Conservation (phyloP, 306 rosid species). For the Dryas drummondii region DNA sequence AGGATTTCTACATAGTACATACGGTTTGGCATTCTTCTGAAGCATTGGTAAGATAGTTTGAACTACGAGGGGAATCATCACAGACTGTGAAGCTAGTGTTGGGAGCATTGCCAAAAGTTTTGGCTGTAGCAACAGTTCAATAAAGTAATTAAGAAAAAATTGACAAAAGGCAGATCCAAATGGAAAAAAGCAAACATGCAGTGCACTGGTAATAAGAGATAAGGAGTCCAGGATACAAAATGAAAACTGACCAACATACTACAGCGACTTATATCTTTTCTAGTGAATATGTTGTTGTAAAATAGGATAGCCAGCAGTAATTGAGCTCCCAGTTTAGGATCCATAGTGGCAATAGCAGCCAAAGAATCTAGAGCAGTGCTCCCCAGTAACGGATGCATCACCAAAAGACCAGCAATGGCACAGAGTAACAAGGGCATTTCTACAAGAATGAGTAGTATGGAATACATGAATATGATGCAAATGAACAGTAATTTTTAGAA, state of each 20-base stretch:
- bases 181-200: conserved; percentile 18
- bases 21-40: conserved; percentile 72
- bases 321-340: conserved; percentile 81
- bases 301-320: conserved; percentile 72
- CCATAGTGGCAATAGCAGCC: conserved; percentile 69
- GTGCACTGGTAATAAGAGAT: conserved; percentile 11
- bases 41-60: conserved; percentile 93
- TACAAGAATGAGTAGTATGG: conserved; percentile 35
- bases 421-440: conserved; percentile 68
- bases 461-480: conserved; percentile 26
- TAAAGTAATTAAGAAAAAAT: conserved; percentile 15
- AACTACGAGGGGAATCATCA: conserved; percentile 81
- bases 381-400: conserved; percentile 66
- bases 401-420: conserved; percentile 63
- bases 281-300: conserved; percentile 67
- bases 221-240: conserved; percentile 18
- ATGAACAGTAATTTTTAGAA: conserved; percentile 15
- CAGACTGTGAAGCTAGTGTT: conserved; percentile 80
- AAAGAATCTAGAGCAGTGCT: conserved; percentile 61
- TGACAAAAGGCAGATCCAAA: conserved; percentile 16
- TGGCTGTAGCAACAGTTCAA: conserved; percentile 57
- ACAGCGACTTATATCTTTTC: conserved; percentile 49
- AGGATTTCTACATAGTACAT: conserved; percentile 28
- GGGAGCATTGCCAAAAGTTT: conserved; percentile 78
- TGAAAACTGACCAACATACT: conserved; percentile 68